Conservation (phyloP, 495 filamentous ascomycete genomes). For the Pyronema omphalodes region DNA sequence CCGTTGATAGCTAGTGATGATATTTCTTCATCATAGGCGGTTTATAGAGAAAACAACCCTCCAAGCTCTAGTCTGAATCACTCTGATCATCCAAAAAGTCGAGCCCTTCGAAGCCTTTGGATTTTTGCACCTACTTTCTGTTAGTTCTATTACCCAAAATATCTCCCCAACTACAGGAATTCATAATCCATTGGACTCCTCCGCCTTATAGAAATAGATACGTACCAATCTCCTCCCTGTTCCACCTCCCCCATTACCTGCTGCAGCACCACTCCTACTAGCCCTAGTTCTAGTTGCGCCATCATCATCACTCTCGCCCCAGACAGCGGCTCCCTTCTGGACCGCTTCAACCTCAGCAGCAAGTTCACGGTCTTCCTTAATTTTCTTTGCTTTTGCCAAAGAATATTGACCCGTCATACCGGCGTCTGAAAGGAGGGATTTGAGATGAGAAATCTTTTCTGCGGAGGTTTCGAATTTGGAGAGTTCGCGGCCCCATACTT, state of each 20-base stretch:
- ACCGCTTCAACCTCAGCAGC: conserved; percentile 65
- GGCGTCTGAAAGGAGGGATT: conserved; percentile 50
- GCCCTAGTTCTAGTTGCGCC: conserved; percentile 1
- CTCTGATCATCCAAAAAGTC: conserved; percentile 3
- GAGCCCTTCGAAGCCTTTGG: conserved; percentile 1
- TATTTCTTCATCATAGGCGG: too few relatives aligned
- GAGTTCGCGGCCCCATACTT: conserved; percentile 76
- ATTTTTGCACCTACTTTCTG: neutral
- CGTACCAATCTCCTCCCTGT: too few relatives aligned
- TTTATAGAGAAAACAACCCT: too few relatives aligned
- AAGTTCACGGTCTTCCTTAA: conserved; percentile 69
- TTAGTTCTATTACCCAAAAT: neutral
- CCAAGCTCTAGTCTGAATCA: neutral
- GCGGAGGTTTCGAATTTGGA: conserved; percentile 52
- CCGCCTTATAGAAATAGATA: too few relatives aligned
- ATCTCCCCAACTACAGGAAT: too few relatives aligned
- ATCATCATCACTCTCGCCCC: conserved; percentile 34
- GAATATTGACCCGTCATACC: conserved; percentile 84
- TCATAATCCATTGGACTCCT: neutral
- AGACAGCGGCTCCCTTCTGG: conserved; percentile 54
- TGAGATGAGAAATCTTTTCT: conserved; percentile 70
- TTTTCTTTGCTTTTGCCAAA: conserved; percentile 60
- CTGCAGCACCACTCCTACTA: neutral
- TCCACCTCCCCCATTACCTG: too few relatives aligned
- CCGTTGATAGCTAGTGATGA: too few relatives aligned